Conservation (phyloP, 2,329 filamentous ascomycete genomes). For the Cordyceps cicadae region DNA sequence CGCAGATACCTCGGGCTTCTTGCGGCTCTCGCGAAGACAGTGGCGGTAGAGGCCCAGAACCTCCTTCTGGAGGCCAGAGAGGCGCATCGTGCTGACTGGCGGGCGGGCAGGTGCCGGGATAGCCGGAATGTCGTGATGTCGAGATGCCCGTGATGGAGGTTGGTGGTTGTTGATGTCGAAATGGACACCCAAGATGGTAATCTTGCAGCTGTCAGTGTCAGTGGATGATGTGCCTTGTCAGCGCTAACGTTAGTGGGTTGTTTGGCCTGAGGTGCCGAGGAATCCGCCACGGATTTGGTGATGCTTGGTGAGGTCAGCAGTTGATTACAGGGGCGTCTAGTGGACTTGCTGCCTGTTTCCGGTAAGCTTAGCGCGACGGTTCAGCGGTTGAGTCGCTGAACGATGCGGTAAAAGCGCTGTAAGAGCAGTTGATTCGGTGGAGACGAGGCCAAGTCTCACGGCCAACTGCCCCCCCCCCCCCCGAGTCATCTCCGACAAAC, state of each 20-base stretch:
- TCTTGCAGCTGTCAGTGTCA: constrained; percentile 5
- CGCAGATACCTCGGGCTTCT: constrained; percentile 61
- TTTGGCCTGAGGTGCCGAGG: not conserved
- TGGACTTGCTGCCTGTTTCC: not conserved
- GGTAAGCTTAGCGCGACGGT: not conserved
- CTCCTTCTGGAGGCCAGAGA: constrained; percentile 85
- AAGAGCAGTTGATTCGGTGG: not conserved
- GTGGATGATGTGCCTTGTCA: constrained; percentile 5
- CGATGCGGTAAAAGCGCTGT: not conserved
- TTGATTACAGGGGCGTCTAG: not conserved
- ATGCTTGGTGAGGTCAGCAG: not conserved
- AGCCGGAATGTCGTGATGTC: constrained; percentile 6
- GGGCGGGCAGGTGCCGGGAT: not conserved
- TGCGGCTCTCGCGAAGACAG: constrained; percentile 72
- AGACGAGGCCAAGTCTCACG: not conserved
- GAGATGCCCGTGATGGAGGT: constrained; percentile 4
- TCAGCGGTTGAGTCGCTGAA: not conserved
- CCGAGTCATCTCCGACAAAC: not conserved
- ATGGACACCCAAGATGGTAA: constrained; percentile 5
- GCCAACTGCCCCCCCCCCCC: not conserved
- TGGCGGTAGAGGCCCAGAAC: constrained; percentile 79
- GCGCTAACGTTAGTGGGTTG: not conserved
- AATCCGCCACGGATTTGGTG: not conserved
- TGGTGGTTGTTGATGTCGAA: not conserved
- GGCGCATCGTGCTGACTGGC: constrained; percentile 26